These are phyloP conservation scores for Thymus mandschuricus DNA, from an alignment of 257 asterid genomes.

Conservation along the genomic window DNA sequence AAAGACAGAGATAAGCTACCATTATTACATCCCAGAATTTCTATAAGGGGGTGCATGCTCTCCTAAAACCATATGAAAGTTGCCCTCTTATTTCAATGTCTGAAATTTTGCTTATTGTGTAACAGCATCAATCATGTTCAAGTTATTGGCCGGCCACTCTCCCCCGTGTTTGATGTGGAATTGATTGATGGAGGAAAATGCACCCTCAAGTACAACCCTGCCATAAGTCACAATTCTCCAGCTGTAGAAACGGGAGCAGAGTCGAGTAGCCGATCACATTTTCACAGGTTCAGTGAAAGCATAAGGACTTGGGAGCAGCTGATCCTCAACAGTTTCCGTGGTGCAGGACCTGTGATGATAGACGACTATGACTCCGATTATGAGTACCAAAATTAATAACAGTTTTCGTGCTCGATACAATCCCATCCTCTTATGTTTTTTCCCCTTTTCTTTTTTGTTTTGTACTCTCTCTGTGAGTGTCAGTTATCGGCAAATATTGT, in stretches of 20 bases:
- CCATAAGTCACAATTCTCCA: slow-evolving; percentile 17
- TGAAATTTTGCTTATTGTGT: not conserved
- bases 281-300: slow-evolving; percentile 53
- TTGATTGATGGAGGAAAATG: slow-evolving; percentile 58
- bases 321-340: slow-evolving; percentile 46
- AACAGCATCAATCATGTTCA: slow-evolving; percentile 63
- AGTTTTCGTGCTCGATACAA: not conserved
- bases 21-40: not conserved
- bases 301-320: slow-evolving; percentile 66
- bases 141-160: slow-evolving; percentile 67
- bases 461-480: not conserved
- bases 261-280: slow-evolving; percentile 44
- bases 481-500: not conserved
- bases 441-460: not conserved
- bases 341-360: slow-evolving; percentile 47
- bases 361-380: slow-evolving; percentile 45
- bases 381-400: slow-evolving; percentile 33
- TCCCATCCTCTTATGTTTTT: not conserved
- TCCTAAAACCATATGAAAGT: not conserved
- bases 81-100: not conserved
- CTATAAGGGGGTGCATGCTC: not conserved
- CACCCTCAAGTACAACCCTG: slow-evolving; percentile 50
- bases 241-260: slow-evolving; percentile 32
- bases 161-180: slow-evolving; percentile 62
- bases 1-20: not conserved